Base-by-base conservation (phyloP, 2,329 filamentous ascomycete species). In the Colletotrichum melonis region DNA sequence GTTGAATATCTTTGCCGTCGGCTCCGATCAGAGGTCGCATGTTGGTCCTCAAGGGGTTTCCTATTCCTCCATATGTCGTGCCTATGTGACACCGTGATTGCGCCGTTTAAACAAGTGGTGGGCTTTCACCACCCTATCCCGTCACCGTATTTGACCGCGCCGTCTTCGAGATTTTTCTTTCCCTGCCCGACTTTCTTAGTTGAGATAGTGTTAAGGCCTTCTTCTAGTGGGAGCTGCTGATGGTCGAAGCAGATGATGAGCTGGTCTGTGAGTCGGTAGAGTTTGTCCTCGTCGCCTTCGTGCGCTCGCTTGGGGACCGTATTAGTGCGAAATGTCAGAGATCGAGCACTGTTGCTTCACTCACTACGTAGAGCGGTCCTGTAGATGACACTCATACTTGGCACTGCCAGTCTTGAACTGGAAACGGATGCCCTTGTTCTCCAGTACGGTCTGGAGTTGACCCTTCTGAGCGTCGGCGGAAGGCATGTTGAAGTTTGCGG, bases 351-450 rank as follows among this genome's bases (percentile, higher is more conserved):
- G 30, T 19, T 3, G 38, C 38, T 42, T 42, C 30, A 81, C 85
- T 74, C 83, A 88, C 86, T 87, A 86, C 14, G 79, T 67, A 74
- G 77, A 71, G 68, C 86, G 84, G 78, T 88, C 85, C 74, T 86
- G 82, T 5, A 87, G 78, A 24, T 82, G 83, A 79, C 85, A 87
- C 60, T 79, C 75, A 76, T 81, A 82, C 77, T 80, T 81, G 74
- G 76, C 76, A 59, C 72, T 80, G 73, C 85, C 85, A 54, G 86
- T 81, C 80, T 82, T 84, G 80, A 88, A 83, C 59, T 84, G 78
- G 81, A 88, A 88, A 79, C 82, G 82, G 81, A 88, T 81, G 72
- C 81, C 84, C 56, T 72, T 72, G 46, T 12, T 42, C 28, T 67
- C 67, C 8, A 72, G 60, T 38, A 71, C 68, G 22, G 55, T 55